phyloP scores from a whole-genome alignment of 148 eudicot genomes.

The Amaranthus hypochondriacus region DNA sequence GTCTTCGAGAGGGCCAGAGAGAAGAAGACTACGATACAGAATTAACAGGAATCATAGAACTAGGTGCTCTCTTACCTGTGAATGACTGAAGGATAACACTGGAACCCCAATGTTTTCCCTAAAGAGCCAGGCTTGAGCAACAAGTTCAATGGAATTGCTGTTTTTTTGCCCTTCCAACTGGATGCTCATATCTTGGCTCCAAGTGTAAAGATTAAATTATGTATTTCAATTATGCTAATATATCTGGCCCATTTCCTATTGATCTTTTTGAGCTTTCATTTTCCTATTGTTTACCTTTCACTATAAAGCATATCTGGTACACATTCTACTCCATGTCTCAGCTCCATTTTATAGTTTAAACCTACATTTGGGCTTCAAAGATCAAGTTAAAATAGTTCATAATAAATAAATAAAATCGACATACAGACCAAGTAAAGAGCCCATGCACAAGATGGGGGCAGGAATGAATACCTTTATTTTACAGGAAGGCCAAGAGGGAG shows the following conservation, averaged over 20 bases:
- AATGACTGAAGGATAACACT: conserved; percentile 7
- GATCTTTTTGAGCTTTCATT: background rate
- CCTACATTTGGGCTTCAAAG: background rate
- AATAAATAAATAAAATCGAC: no score
- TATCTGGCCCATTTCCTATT: conserved; percentile 1
- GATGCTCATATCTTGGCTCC: conserved; percentile 9
- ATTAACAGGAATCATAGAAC: conserved; percentile 6
- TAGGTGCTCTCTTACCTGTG: conserved; percentile 9
- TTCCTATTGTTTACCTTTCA: background rate
- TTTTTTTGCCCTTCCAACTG: conserved; percentile 7
- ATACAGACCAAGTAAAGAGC: background rate
- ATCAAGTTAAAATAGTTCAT: background rate
- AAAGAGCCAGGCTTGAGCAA: conserved; percentile 7
- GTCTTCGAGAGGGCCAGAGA: background rate
- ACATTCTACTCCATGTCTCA: background rate
- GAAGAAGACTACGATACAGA: background rate
- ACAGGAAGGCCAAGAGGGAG: background rate
- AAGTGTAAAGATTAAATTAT: conserved; percentile 17
- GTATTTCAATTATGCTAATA: conserved; percentile 13
- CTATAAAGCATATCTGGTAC: background rate
- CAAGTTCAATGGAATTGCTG: conserved; percentile 9
- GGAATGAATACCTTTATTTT: background rate
- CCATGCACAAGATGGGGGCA: background rate
- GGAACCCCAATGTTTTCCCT: background rate
- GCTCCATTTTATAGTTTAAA: background rate